Evolutionary conservation across 1,284 basidiomycete genomes (phyloP).

Genomic region (Sanguinoderma infundibulare): DNA sequence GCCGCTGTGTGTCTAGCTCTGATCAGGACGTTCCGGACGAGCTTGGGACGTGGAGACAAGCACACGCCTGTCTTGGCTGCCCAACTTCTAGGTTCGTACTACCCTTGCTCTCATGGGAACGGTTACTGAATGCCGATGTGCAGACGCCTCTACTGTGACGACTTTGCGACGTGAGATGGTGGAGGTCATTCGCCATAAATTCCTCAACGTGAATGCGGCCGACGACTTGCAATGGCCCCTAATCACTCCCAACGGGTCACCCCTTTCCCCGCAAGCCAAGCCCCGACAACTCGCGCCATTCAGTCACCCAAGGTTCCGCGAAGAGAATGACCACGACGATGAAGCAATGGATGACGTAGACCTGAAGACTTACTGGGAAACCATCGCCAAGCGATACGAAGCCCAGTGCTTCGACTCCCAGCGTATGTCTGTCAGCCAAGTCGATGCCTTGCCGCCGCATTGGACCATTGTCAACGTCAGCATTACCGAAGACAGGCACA

Average conservation of each 20-base stretch:
- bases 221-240: slow-evolving; percentile 77
- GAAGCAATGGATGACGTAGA: slow-evolving; percentile 38
- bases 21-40: slow-evolving; percentile 78
- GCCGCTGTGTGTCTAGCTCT: slow-evolving; percentile 72
- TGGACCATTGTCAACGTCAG: slow-evolving; percentile 91
- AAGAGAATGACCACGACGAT: slow-evolving; percentile 41
- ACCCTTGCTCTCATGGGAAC: background rate
- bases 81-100: slow-evolving; percentile 65
- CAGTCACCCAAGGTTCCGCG: slow-evolving; percentile 28
- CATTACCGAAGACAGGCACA: slow-evolving; percentile 81
- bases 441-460: slow-evolving; percentile 63
- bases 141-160: slow-evolving; percentile 73
- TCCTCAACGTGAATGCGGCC: slow-evolving; percentile 41
- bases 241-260: slow-evolving; percentile 48
- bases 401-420: slow-evolving; percentile 46
- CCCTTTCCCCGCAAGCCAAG: slow-evolving; percentile 35
- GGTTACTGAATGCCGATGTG: background rate
- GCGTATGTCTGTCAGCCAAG: slow-evolving; percentile 42
- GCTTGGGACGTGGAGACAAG: slow-evolving; percentile 64
- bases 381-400: slow-evolving; percentile 57
- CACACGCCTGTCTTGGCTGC: slow-evolving; percentile 60
- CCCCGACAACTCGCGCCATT: slow-evolving; percentile 18
- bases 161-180: slow-evolving; percentile 83
- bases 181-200: slow-evolving; percentile 72
- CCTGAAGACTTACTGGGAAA: slow-evolving; percentile 65